Conservation (phyloP, 495 filamentous ascomycete genomes). For the Neurospora sp. region DNA sequence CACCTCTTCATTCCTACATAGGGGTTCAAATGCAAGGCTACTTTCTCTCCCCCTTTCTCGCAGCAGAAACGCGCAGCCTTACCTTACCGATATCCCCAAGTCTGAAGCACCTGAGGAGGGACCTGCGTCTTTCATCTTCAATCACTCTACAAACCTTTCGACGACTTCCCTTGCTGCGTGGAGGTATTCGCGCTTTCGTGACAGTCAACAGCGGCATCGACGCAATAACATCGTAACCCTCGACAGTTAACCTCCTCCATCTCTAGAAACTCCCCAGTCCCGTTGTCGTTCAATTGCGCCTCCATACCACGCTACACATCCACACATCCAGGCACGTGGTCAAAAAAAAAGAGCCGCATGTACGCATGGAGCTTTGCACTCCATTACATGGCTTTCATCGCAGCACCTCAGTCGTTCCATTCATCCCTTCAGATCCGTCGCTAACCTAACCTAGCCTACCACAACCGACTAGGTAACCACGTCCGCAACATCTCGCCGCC, state of each 20-base stretch:
- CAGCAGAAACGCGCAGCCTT: not conserved
- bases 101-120: not conserved
- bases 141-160: not conserved
- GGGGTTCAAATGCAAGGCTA: not conserved
- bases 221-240: not conserved
- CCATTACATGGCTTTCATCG: not conserved
- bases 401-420: no score
- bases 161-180: not conserved
- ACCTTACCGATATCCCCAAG: not conserved
- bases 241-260: not conserved
- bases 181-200: not conserved
- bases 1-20: not conserved
- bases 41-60: not conserved
- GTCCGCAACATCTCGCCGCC: not conserved
- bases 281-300: not conserved
- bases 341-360: not conserved
- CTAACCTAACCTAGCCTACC: not conserved
- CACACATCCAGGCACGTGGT: not conserved
- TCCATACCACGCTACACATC: not conserved
- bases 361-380: not conserved
- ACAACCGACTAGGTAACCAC: not conserved
- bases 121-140: not conserved
- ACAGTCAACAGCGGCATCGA: not conserved
- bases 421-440: not conserved
- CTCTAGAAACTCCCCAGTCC: not conserved